A percentile compares a stretch with the other conserved stretches of the same genome.
phyloP scores from a whole-genome alignment of 2,329 filamentous ascomycete species.

The Meredithiella fracta region DNA sequence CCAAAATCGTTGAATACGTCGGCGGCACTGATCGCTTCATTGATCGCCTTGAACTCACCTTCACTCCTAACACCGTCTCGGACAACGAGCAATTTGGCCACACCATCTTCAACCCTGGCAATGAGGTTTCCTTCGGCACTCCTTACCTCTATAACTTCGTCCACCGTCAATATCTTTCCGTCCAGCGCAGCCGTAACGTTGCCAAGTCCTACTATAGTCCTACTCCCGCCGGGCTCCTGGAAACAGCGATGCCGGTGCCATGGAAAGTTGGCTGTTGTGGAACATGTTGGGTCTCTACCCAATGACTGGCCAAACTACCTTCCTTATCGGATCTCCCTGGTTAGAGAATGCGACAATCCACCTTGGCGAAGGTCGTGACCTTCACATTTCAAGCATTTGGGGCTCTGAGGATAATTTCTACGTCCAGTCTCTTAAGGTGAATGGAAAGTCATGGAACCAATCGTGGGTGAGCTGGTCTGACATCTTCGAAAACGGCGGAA shows the following conservation, averaged over 20 bases:
- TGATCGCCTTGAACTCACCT: slow-evolving; percentile 42
- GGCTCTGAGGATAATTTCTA: slow-evolving; percentile 30
- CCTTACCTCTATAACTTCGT: slow-evolving; percentile 56
- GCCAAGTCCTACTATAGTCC: slow-evolving; percentile 43
- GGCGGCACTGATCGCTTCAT: slow-evolving; percentile 41
- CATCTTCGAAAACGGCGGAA: slow-evolving; percentile 46
- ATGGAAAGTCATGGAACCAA: slow-evolving; percentile 44
- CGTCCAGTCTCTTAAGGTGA: slow-evolving; percentile 50
- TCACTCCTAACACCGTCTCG: slow-evolving; percentile 30
- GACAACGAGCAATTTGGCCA: slow-evolving; percentile 30
- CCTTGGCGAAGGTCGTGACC: slow-evolving; percentile 35
- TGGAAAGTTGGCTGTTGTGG: slow-evolving; percentile 56
- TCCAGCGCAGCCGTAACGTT: slow-evolving; percentile 39
- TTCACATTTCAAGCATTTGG: slow-evolving; percentile 34
- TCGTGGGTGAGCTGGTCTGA: slow-evolving; percentile 51
- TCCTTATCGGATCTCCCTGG: slow-evolving; percentile 49
- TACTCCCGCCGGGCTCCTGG: slow-evolving; percentile 44
- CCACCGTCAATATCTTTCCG: slow-evolving; percentile 43
- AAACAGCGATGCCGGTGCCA: slow-evolving; percentile 55
- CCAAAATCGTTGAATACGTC: slow-evolving; percentile 33
- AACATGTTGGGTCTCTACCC: slow-evolving; percentile 54
- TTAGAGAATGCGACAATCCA: slow-evolving; percentile 42
- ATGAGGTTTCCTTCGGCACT: slow-evolving; percentile 49
- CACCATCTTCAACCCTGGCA: slow-evolving; percentile 50
- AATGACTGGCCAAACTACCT: slow-evolving; percentile 50